Percentiles rank a stretch among this genome's conserved stretches.
phyloP scores from a whole-genome alignment of 1,139 yeast genomes.

The Spencermartinsiella ligniputridi region DNA sequence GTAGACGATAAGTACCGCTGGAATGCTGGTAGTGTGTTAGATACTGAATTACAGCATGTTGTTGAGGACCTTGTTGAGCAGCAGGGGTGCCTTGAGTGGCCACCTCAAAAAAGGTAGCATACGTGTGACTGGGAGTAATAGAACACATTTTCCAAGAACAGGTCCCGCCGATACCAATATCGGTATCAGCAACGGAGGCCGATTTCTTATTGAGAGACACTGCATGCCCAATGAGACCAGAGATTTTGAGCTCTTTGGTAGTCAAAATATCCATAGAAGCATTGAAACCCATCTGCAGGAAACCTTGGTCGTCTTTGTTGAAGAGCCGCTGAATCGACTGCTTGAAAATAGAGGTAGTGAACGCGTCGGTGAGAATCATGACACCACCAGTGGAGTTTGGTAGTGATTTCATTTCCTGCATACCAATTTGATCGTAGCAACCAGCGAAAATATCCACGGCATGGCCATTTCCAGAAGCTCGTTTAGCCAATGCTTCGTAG shows the following conservation, averaged over 20 bases:
- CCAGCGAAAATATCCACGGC: conserved; percentile 94
- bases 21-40: conserved; percentile 70
- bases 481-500: conserved; percentile 73
- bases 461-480: conserved; percentile 74
- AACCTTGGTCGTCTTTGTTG: conserved; percentile 81
- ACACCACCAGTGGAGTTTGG: conserved; percentile 93
- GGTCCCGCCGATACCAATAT: conserved; percentile 91
- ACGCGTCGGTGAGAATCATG: conserved; percentile 85
- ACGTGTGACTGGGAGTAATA: conserved; percentile 81
- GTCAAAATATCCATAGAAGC: conserved; percentile 77
- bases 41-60: conserved; percentile 68
- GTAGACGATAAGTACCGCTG: conserved; percentile 62
- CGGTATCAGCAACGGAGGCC: conserved; percentile 80
- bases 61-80: conserved; percentile 75
- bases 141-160: conserved; percentile 84
- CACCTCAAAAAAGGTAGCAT: conserved; percentile 85
- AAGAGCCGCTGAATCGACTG: conserved; percentile 88
- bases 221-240: conserved; percentile 94
- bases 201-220: conserved; percentile 52
- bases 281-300: conserved; percentile 67
- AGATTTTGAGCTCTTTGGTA: conserved; percentile 80
- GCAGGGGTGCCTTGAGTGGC: conserved; percentile 42
- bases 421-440: conserved; percentile 96
- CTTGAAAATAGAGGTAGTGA: conserved; percentile 93
- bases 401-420: conserved; percentile 90